Evolutionary conservation across 139 green algal genomes (phyloP).

Genomic region (Cymbomonas tetramitiformis): DNA sequence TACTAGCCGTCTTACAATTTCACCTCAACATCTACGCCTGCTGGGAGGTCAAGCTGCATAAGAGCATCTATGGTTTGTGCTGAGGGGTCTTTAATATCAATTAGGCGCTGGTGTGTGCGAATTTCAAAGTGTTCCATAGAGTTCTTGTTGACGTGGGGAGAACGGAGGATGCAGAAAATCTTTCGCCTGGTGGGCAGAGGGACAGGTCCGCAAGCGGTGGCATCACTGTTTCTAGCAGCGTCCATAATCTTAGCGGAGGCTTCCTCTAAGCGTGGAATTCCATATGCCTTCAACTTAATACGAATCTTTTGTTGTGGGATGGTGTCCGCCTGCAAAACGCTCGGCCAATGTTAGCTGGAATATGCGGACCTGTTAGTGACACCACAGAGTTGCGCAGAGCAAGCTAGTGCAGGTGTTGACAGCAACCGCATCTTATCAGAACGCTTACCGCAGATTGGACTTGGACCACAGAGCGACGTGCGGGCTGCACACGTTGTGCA

Average conservation of each 20-base stretch:
- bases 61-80: slow-evolving; percentile 58
- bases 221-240: slow-evolving; percentile 46
- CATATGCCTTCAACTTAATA: slow-evolving; percentile 9
- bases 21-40: slow-evolving; percentile 62
- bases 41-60: slow-evolving; percentile 64
- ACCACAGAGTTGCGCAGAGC: no score
- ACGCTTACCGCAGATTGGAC: no score
- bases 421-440: no score
- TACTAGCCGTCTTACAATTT: slow-evolving; percentile 37
- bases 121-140: slow-evolving; percentile 75
- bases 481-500: no score
- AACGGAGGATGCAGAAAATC: slow-evolving; percentile 54
- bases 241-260: slow-evolving; percentile 37
- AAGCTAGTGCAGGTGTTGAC: no score
- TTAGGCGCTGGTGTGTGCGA: slow-evolving; percentile 51
- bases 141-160: slow-evolving; percentile 78
- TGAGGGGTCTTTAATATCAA: slow-evolving; percentile 56
- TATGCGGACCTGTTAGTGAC: no score
- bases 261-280: slow-evolving; percentile 2
- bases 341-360: no score
- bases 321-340: no score
- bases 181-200: slow-evolving; percentile 47
- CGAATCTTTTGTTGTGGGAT: slow-evolving; percentile 15
- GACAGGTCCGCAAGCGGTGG: slow-evolving; percentile 52
- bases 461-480: no score